phyloP scores from a whole-genome alignment of 164 flowering plant species.

The Taxillus chinensis region DNA sequence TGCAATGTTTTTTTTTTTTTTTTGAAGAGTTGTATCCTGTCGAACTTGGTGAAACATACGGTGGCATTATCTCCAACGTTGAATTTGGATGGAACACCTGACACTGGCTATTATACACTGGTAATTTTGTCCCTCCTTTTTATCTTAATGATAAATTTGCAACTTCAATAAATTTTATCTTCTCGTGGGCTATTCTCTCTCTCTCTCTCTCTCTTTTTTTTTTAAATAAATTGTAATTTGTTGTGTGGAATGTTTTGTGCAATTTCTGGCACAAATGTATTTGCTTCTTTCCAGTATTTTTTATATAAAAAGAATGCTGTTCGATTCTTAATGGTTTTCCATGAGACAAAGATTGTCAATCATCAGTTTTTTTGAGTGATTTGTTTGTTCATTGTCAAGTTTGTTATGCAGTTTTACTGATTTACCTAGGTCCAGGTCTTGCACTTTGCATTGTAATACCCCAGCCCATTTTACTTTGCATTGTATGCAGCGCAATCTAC shows the following conservation, averaged over 20 bases:
- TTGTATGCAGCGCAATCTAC: too few relatives aligned
- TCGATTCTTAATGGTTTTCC: too few relatives aligned
- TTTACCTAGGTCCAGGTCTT: too few relatives aligned
- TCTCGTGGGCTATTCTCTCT: neutral
- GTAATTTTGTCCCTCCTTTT: neutral
- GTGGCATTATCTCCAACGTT: neutral
- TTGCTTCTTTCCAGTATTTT: neutral
- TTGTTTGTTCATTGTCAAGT: too few relatives aligned
- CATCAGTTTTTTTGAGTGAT: too few relatives aligned
- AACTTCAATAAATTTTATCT: neutral
- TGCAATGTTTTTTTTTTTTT: neutral
- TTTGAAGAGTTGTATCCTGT: neutral
- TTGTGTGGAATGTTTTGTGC: too few relatives aligned
- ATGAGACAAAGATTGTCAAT: too few relatives aligned
- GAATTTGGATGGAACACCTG: constrained; percentile 4
- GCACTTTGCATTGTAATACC: too few relatives aligned
- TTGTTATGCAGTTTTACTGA: too few relatives aligned
- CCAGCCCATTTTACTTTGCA: too few relatives aligned
- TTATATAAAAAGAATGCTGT: too few relatives aligned
- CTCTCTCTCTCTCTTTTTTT: too few relatives aligned
- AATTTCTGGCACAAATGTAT: neutral
- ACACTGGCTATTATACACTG: neutral
- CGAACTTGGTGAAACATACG: neutral
- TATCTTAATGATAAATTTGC: neutral
- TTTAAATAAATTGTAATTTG: neutral